Conservation (phyloP, 108 stramenopile species). For the Epithemia pelagica region DNA sequence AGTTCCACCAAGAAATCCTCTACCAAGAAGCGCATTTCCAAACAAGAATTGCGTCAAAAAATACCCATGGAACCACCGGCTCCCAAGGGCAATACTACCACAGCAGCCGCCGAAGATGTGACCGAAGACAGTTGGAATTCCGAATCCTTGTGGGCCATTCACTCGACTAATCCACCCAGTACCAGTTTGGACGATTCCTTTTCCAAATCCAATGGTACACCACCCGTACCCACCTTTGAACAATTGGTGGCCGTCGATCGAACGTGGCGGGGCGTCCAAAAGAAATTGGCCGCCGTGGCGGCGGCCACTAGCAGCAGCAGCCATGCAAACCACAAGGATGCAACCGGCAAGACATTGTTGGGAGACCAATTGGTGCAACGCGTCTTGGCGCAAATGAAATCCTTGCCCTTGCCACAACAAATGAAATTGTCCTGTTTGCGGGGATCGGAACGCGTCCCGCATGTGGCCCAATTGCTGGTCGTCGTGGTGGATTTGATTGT, state of each 20-base stretch:
- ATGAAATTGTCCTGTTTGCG: not conserved
- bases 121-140: not conserved
- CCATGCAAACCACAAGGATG: not conserved
- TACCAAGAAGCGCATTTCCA: not conserved
- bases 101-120: not conserved
- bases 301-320: not conserved
- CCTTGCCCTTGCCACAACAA: too few relatives aligned
- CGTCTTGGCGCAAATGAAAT: not conserved
- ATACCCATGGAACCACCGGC: not conserved
- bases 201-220: too few relatives aligned
- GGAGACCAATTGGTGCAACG: not conserved
- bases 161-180: not conserved
- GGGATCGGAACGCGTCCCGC: not conserved
- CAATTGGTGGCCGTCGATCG: slow-evolving; percentile 1
- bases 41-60: not conserved
- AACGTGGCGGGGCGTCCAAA: not conserved
- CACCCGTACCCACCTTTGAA: not conserved
- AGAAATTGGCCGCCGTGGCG: not conserved
- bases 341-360: not conserved
- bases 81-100: not conserved
- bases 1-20: not conserved
- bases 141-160: not conserved
- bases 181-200: too few relatives aligned
- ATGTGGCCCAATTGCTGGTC: not conserved
- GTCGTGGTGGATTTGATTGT: not conserved